Conservation (phyloP, 2,329 filamentous ascomycete species). For the Aspergillus ustus region DNA sequence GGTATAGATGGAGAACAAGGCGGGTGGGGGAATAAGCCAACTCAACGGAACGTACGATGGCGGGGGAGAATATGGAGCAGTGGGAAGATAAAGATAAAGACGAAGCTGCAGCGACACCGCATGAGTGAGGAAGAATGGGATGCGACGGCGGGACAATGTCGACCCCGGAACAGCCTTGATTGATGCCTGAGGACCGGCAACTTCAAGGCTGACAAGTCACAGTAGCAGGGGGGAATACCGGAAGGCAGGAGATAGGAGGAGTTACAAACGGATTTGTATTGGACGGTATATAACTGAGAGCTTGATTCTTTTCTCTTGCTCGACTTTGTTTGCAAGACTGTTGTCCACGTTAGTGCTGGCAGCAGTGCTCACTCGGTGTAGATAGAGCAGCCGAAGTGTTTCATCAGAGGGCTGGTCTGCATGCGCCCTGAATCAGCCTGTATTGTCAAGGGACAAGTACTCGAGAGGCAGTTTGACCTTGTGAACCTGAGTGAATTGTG, state of each 20-base stretch:
- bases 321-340: conserved; percentile 10
- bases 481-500: neutral
- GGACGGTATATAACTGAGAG: conserved; percentile 12
- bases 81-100: conserved; percentile 2
- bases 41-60: conserved; percentile 3
- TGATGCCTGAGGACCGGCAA: conserved; percentile 21
- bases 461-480: neutral
- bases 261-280: conserved; percentile 25
- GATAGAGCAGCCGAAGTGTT: neutral
- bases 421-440: conserved; percentile 8
- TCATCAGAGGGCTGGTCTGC: neutral
- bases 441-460: neutral
- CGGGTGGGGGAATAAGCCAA: conserved; percentile 11
- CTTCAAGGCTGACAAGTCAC: conserved; percentile 20
- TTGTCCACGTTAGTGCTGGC: conserved; percentile 4
- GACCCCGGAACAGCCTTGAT: conserved; percentile 14
- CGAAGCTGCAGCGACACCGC: conserved; percentile 9
- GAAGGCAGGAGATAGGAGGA: conserved; percentile 14
- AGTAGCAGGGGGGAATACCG: conserved; percentile 9
- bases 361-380: neutral
- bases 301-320: neutral
- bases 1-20: conserved; percentile 15
- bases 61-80: conserved; percentile 8
- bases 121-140: conserved; percentile 10
- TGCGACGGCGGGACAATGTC: conserved; percentile 12